These are phyloP conservation scores for Huntiella moniliformis DNA, from an alignment of 2,329 filamentous ascomycete genomes.

Conservation along the genomic window DNA sequence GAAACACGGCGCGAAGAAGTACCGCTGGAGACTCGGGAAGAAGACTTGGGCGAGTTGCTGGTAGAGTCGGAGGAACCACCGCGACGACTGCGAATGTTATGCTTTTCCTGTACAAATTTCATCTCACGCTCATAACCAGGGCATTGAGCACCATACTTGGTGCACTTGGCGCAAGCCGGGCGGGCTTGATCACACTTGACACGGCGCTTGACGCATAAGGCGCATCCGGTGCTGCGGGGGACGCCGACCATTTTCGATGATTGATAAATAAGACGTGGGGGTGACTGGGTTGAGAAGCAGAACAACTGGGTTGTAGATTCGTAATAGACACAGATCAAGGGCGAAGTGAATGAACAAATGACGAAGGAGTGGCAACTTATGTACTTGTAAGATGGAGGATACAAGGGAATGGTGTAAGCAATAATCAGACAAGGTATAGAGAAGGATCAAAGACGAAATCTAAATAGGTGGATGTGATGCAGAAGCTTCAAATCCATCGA, in stretches of 20 bases:
- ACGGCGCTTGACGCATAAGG: slow-evolving; percentile 22
- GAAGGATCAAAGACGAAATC: too few relatives aligned
- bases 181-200: slow-evolving; percentile 28
- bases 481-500: too few relatives aligned
- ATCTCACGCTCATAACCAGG: slow-evolving; percentile 21
- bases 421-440: too few relatives aligned
- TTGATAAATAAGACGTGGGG: too few relatives aligned
- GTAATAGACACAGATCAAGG: too few relatives aligned
- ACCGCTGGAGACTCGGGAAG: not conserved
- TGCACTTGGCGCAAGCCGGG: slow-evolving; percentile 23
- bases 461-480: too few relatives aligned
- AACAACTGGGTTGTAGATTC: too few relatives aligned
- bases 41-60: slow-evolving; percentile 2
- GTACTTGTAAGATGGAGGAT: too few relatives aligned
- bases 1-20: slow-evolving; percentile 2
- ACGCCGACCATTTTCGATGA: slow-evolving; percentile 13
- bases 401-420: too few relatives aligned
- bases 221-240: slow-evolving; percentile 17
- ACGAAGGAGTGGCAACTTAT: too few relatives aligned
- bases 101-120: slow-evolving; percentile 24
- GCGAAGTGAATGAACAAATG: too few relatives aligned
- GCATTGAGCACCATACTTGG: slow-evolving; percentile 21
- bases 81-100: slow-evolving; percentile 17
- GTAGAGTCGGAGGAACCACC: slow-evolving; percentile 3
- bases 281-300: too few relatives aligned